Percentiles rank a stretch among this genome's conserved stretches.
phyloP scores from a whole-genome alignment of 2,329 filamentous ascomycete species.

The Botrytis deweyae region DNA sequence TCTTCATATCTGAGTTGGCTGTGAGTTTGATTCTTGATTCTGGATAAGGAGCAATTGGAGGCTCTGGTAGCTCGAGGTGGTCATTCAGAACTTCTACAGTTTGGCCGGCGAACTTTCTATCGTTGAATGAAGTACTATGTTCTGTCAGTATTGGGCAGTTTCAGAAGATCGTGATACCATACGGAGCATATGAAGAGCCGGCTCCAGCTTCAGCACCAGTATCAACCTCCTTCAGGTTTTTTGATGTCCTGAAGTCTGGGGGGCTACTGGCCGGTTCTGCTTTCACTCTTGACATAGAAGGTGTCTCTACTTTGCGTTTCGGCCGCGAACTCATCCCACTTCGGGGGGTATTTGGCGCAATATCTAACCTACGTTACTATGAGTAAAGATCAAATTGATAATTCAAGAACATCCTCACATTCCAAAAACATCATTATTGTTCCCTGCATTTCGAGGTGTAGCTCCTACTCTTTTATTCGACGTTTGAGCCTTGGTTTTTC shows the following conservation, averaged over 20 bases:
- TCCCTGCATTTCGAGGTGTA: slow-evolving; percentile 59
- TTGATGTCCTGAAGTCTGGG: slow-evolving; percentile 46
- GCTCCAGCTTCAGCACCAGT: background rate
- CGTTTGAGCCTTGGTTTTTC: slow-evolving; percentile 60
- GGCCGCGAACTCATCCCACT: slow-evolving; percentile 28
- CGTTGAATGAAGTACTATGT: slow-evolving; percentile 64
- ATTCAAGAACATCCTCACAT: slow-evolving; percentile 56
- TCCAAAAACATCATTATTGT: slow-evolving; percentile 71
- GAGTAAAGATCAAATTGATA: slow-evolving; percentile 24
- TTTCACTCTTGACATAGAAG: slow-evolving; percentile 49
- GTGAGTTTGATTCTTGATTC: slow-evolving; percentile 82
- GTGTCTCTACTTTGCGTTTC: slow-evolving; percentile 46
- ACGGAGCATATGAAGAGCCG: background rate
- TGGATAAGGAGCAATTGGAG: slow-evolving; percentile 68
- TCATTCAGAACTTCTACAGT: slow-evolving; percentile 80
- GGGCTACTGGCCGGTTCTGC: slow-evolving; percentile 47
- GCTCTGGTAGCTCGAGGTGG: slow-evolving; percentile 64
- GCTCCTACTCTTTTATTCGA: slow-evolving; percentile 62
- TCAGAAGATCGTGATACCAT: slow-evolving; percentile 12
- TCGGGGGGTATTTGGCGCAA: slow-evolving; percentile 63
- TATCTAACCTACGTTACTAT: slow-evolving; percentile 54
- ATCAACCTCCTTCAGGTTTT: background rate
- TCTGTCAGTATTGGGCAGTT: slow-evolving; percentile 39
- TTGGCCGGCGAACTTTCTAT: slow-evolving; percentile 77
- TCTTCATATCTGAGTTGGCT: slow-evolving; percentile 84